Conservation (phyloP, 2,329 filamentous ascomycete species). For the Lasiodiplodia sp. region DNA sequence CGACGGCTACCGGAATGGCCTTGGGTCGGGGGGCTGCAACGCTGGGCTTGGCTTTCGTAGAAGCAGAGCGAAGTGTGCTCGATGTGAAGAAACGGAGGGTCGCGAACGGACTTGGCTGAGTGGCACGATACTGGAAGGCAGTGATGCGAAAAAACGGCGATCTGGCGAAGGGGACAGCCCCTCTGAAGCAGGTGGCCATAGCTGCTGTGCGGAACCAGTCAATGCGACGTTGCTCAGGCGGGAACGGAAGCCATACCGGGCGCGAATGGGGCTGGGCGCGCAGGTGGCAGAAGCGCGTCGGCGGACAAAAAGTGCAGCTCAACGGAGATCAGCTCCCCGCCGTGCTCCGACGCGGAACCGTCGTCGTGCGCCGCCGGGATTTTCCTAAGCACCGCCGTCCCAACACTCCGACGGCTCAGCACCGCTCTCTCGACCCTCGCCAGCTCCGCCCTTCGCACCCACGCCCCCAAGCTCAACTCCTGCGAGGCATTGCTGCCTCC, state of each 20-base stretch:
- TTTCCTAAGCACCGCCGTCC: slow-evolving; percentile 27
- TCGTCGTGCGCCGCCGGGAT: slow-evolving; percentile 25
- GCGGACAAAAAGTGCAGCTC: slow-evolving; percentile 25
- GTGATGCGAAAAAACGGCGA: neutral
- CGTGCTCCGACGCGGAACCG: slow-evolving; percentile 28
- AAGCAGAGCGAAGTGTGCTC: neutral
- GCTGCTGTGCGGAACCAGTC: slow-evolving; percentile 1
- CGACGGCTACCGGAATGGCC: neutral
- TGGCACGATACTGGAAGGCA: slow-evolving; percentile 6
- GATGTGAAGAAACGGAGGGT: slow-evolving; percentile 14
- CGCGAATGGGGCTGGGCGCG: slow-evolving; percentile 13
- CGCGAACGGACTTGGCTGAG: slow-evolving; percentile 8
- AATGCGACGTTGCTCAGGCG: slow-evolving; percentile 5
- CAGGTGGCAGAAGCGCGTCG: slow-evolving; percentile 16
- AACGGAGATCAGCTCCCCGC: slow-evolving; percentile 30
- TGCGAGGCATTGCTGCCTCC: slow-evolving; percentile 29
- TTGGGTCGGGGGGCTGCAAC: neutral
- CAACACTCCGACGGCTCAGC: slow-evolving; percentile 28
- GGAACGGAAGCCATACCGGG: slow-evolving; percentile 12
- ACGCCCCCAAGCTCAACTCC: slow-evolving; percentile 5
- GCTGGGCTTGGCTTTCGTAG: neutral
- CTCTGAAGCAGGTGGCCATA: slow-evolving; percentile 23
- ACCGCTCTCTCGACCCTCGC: slow-evolving; percentile 16
- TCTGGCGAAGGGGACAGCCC: slow-evolving; percentile 1
- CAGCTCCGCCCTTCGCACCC: slow-evolving; percentile 13